These are phyloP conservation scores for Lathyrus oleraceus DNA, from an alignment of 306 rosid species.

Conservation along the genomic window DNA sequence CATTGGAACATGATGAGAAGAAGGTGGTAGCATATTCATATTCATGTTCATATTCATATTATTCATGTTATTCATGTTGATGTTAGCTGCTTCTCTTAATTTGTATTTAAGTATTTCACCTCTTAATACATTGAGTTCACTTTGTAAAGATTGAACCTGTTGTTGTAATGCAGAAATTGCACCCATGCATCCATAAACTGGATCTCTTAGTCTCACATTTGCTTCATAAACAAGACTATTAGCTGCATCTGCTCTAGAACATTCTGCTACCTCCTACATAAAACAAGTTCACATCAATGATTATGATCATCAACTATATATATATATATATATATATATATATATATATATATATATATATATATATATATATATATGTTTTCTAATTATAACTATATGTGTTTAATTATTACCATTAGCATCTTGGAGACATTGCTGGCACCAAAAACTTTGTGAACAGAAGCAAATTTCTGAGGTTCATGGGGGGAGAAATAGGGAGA, in stretches of 20 bases:
- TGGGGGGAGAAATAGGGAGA: conserved; percentile 98
- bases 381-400: background rate
- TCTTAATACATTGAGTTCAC: conserved; percentile 77
- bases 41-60: conserved; percentile 4
- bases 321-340: background rate
- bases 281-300: background rate
- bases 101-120: conserved; percentile 80
- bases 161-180: conserved; percentile 93
- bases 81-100: conserved; percentile 62
- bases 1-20: conserved; percentile 43
- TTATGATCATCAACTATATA: background rate
- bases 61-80: conserved; percentile 19
- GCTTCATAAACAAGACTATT: conserved; percentile 96
- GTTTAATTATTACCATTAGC: conserved; percentile 64
- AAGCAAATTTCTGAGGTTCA: conserved; percentile 94
- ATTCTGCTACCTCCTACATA: conserved; percentile 78
- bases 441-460: conserved; percentile 95
- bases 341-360: background rate
- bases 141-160: conserved; percentile 81
- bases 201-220: conserved; percentile 93
- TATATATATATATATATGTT: background rate
- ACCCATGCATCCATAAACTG: conserved; percentile 99
- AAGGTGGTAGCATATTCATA: conserved; percentile 36
- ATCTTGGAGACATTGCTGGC: conserved; percentile 98
- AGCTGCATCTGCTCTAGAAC: conserved; percentile 88